These are phyloP conservation scores for Vitis riparia DNA, from an alignment of 164 flowering plant genomes.

Conservation along the genomic window DNA sequence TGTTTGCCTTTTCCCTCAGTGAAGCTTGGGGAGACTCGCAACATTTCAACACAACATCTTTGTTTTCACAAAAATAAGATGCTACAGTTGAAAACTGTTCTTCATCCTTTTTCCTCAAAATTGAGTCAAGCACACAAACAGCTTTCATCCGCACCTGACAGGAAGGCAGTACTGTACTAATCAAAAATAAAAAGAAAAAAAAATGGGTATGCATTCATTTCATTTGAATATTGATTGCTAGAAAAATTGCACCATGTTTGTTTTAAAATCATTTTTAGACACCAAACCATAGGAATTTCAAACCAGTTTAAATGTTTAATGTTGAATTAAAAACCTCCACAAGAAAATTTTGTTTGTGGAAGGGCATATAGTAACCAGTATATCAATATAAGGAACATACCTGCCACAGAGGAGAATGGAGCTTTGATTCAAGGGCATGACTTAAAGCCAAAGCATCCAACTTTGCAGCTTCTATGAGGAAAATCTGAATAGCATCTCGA, in stretches of 20 bases:
- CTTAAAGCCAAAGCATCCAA: conserved; percentile 75
- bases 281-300: no score
- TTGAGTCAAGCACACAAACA: conserved; percentile 84
- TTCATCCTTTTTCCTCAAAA: conserved; percentile 81
- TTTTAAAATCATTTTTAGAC: no score
- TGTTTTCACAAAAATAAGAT: conserved; percentile 74
- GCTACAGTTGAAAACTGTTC: conserved; percentile 55
- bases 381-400: conserved; percentile 26
- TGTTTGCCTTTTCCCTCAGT: conserved; percentile 79
- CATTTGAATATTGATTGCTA: background rate
- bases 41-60: conserved; percentile 62
- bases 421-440: conserved; percentile 79
- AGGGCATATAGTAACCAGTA: background rate
- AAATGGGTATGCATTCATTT: background rate
- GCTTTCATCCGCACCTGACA: conserved; percentile 91
- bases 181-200: background rate
- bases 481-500: conserved; percentile 86
- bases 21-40: conserved; percentile 94
- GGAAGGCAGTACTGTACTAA: background rate
- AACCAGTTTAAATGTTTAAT: no score
- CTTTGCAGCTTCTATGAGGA: conserved; percentile 82
- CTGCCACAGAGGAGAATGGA: conserved; percentile 93
- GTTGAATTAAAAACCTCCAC: background rate
- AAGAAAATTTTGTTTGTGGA: background rate
- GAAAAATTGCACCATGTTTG: background rate